These are phyloP conservation scores for Ambrosia artemisiifolia DNA, from an alignment of 129 eudicot genomes.

Conservation along the genomic window DNA sequence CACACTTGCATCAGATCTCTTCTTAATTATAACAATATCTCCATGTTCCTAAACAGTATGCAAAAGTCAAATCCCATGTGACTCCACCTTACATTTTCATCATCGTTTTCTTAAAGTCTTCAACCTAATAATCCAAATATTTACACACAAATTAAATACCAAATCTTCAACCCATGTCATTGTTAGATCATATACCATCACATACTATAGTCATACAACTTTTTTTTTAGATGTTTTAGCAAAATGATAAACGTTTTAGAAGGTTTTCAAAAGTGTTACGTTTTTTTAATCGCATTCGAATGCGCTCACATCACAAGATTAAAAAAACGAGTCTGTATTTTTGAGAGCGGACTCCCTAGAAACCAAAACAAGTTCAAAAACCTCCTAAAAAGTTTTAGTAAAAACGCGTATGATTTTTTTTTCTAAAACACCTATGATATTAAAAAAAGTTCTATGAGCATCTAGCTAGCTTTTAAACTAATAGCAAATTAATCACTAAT, in stretches of 20 bases:
- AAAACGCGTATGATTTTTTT: no score
- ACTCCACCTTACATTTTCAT: conserved; percentile 7
- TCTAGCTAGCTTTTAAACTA: background rate
- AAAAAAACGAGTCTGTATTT: no score
- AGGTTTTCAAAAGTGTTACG: no score
- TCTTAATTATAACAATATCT: conserved; percentile 10
- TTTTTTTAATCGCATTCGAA: no score
- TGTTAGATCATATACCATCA: conserved; percentile 10
- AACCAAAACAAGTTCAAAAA: no score
- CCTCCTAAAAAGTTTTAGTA: no score
- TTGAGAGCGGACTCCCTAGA: no score
- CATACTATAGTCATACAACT: background rate
- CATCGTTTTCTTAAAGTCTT: conserved; percentile 11
- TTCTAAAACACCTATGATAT: no score
- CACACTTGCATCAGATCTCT: conserved; percentile 8
- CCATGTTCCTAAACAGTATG: conserved; percentile 26
- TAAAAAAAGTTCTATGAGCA: no score
- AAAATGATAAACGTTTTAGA: no score
- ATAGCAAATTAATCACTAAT: conserved; percentile 10
- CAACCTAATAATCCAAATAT: conserved; percentile 14
- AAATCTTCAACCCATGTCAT: conserved; percentile 8
- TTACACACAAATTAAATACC: conserved; percentile 9
- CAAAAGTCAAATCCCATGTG: conserved; percentile 34
- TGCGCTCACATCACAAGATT: no score
- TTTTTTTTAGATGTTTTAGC: no score